Evolutionary conservation across 257 asterid species (phyloP).

Genomic region (Solanum medicagineum): DNA sequence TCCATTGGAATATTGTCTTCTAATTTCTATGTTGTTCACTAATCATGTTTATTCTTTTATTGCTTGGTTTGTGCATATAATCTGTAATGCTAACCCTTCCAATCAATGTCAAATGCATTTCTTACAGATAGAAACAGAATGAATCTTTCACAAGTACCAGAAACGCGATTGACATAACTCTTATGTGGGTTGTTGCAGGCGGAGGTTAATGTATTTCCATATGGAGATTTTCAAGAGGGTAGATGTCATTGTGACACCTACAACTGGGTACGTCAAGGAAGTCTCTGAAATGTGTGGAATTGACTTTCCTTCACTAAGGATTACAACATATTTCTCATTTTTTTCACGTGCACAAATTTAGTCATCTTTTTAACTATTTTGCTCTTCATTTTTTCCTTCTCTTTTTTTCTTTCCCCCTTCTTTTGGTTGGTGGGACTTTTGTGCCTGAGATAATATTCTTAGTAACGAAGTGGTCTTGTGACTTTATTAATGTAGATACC

Average conservation of each 20-base stretch:
- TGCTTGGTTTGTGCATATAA: not conserved
- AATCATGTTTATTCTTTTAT: not conserved
- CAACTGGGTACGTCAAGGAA: conserved; percentile 59
- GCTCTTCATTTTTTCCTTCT: not conserved
- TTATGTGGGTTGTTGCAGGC: conserved; percentile 37
- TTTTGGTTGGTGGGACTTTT: not conserved
- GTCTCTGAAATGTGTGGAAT: not conserved
- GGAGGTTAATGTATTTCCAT: conserved; percentile 78
- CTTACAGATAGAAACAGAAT: not conserved
- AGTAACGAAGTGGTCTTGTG: not conserved
- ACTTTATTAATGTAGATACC: not conserved
- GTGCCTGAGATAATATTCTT: not conserved
- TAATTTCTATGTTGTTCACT: not conserved
- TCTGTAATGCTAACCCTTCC: not conserved
- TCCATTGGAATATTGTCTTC: not conserved
- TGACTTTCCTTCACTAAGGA: not conserved
- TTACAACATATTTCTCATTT: not conserved
- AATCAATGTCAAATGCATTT: not conserved
- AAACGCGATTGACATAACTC: not conserved
- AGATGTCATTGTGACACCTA: conserved; percentile 87
- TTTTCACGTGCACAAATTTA: not conserved
- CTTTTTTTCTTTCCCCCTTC: not conserved
- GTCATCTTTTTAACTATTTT: not conserved
- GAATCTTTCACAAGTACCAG: not conserved
- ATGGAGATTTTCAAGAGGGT: conserved; percentile 67